These are phyloP conservation scores for Xylariaceae sp. DNA, from an alignment of 2,329 filamentous ascomycete genomes.

Conservation along the genomic window DNA sequence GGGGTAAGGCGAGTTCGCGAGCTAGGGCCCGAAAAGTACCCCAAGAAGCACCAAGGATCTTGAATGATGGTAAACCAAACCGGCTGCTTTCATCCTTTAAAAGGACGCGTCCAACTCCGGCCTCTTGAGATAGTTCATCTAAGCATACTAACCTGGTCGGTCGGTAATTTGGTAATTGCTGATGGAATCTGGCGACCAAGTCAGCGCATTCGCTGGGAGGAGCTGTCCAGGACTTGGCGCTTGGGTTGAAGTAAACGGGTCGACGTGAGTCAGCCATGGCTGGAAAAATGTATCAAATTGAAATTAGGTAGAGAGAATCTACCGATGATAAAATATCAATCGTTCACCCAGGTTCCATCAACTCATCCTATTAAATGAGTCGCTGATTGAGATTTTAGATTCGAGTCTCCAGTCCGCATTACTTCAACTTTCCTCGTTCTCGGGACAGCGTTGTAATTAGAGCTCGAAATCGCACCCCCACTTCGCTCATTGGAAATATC, in stretches of 20 bases:
- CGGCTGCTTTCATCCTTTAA: slow-evolving; percentile 71
- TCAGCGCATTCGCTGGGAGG: not conserved
- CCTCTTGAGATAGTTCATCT: slow-evolving; percentile 53
- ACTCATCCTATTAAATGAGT: not conserved
- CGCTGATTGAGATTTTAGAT: no score
- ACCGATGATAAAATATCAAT: not conserved
- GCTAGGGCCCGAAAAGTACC: slow-evolving; percentile 61
- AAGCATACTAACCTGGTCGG: slow-evolving; percentile 58
- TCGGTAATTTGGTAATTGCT: slow-evolving; percentile 57
- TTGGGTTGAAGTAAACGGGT: slow-evolving; percentile 8
- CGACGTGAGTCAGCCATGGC: slow-evolving; percentile 1
- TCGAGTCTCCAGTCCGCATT: no score
- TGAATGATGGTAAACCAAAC: slow-evolving; percentile 72
- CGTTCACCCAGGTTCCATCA: not conserved
- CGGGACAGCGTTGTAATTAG: no score
- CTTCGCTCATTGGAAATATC: no score
- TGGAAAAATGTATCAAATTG: not conserved
- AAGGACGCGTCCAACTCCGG: slow-evolving; percentile 60
- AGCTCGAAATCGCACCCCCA: no score
- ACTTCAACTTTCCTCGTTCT: no score
- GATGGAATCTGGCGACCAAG: slow-evolving; percentile 52
- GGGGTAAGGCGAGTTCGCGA: slow-evolving; percentile 44
- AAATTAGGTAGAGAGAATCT: not conserved
- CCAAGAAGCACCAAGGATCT: slow-evolving; percentile 78
- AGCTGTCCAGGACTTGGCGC: not conserved